Evolutionary conservation across 208 protist genomes (phyloP), one percentile per base, ranked within the genome.

Genomic region (Leishmania major): DNA sequence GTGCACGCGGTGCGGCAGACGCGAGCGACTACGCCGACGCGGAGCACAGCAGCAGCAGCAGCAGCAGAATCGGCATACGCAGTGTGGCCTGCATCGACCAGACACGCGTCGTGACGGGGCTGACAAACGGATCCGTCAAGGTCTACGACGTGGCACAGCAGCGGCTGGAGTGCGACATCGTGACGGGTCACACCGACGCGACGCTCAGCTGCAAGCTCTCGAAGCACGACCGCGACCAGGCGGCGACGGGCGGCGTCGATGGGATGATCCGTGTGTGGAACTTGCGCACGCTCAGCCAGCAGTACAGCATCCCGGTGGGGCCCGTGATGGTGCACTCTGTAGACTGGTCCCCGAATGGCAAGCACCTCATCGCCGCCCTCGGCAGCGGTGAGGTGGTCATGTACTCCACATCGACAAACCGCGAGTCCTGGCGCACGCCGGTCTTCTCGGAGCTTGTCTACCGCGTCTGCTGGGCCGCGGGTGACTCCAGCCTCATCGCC

Each of bases 191-290:
- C 88, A 97, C 93, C 0, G 95, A 99, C 78, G 93, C 87, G 10
- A 88, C 94, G 55, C 92, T 98, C 66, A 83, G 86, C 78, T 97
- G 92, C 82, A 77, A 78, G 37, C 86, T 98, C 72, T 87, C 94
- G 5, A 85, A 92, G 51, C 87, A 94, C 76, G 92, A 99, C 87
- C 85, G 89, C 59, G 92, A 98, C 78, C 78, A 93, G 55, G 82
- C 94, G 13, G 96, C 97, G 37, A 93, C 95, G 11, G 77, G 85
- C 51, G 91, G 95, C 55, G 92, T 87, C 22, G 96, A 99, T 74
- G 95, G 95, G 19, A 90, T 78, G n/a, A 86, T 98, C 53, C 89
- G 91, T n/a, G 80, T 99, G 37, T 98, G 95, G 94, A 95, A 96
- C 71, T 82, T 93, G 77, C 86, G 86, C 43, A 90, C 84, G 76